Evolutionary conservation across 352 stramenopile genomes (phyloP), one percentile per base, ranked within the genome.

Genomic region (Phytophthora quininea): DNA sequence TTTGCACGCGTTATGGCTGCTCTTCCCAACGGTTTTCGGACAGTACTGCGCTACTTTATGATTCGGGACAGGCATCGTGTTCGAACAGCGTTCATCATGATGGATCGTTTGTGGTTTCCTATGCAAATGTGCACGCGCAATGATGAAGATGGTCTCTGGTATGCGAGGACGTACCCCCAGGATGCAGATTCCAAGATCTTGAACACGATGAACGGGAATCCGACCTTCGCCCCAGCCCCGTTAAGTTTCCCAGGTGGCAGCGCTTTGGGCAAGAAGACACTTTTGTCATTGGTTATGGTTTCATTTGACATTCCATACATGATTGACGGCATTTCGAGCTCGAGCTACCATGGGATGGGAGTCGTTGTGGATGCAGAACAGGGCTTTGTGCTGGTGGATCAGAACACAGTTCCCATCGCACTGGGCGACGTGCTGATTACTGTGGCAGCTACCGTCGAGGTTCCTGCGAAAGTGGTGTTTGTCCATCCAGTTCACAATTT

Each of bases 401-500:
- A 96, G 54, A 98, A 96, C 67, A 98, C 93, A 0, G 91, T 97
- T 24, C 89, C 90, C 4, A 96, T 93, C 42, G 85, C 90, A 0
- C 69, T 97, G 6, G 89, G 90, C 24, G 90, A 97, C 49, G 85
- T 96, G 51, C 67, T 92, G 24, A 84, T 98, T 50, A 96, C 92
- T 2, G 89, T 98, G 49, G 90, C 88, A 12, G 92, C 90, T 40
- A 95, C 82, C 0, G 82, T 97, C 32, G 91, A 98, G 69, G 77
- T 97, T 14, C 83, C 88, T 0, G 91, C 83, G 4, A 92, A 90
- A 60, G 84, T 97, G 1, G 79, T 97, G 12, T 97, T 98, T 58
- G 88, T 97, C 19, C 93, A 98, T 61, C 93, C 93, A n/a, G 77
- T 96, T 11, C 89, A 98, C 76, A 98, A 98, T 66, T 97, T 95